Conservation (phyloP, 441 rosid species). For the Metrosideros polymorpha region DNA sequence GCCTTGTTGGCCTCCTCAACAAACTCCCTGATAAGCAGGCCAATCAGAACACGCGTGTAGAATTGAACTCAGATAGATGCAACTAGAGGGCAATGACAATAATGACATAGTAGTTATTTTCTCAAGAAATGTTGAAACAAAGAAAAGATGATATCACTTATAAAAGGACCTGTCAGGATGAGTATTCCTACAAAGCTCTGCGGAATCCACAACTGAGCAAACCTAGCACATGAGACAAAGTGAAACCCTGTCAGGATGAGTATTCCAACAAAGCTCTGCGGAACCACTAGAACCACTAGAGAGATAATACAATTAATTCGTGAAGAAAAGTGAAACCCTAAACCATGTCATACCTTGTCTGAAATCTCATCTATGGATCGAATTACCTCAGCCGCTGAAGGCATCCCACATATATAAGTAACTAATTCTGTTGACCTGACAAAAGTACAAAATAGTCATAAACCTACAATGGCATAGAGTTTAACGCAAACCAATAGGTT, state of each 20-base stretch:
- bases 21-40: constrained; percentile 49
- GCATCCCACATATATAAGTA: constrained; percentile 49
- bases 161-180: constrained; percentile 76
- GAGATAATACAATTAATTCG: neutral
- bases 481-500: neutral
- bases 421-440: constrained; percentile 73
- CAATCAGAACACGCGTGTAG: neutral
- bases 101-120: neutral
- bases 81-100: neutral
- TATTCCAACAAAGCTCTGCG: too few relatives aligned
- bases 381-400: constrained; percentile 63
- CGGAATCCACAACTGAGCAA: constrained; percentile 91
- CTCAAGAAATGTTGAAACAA: neutral
- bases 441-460: neutral
- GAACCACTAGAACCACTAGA: neutral
- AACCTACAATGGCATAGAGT: neutral
- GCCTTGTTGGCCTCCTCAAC: constrained; percentile 89
- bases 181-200: constrained; percentile 89
- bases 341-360: constrained; percentile 40
- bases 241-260: too few relatives aligned
- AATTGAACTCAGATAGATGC: neutral
- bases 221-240: constrained; percentile 36
- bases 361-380: constrained; percentile 94
- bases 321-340: neutral
- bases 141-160: neutral